Evolutionary conservation across 768 basidiomycete species (phyloP), one percentile per base, ranked within the genome.

Genomic region (Tricholoma matsutake): DNA sequence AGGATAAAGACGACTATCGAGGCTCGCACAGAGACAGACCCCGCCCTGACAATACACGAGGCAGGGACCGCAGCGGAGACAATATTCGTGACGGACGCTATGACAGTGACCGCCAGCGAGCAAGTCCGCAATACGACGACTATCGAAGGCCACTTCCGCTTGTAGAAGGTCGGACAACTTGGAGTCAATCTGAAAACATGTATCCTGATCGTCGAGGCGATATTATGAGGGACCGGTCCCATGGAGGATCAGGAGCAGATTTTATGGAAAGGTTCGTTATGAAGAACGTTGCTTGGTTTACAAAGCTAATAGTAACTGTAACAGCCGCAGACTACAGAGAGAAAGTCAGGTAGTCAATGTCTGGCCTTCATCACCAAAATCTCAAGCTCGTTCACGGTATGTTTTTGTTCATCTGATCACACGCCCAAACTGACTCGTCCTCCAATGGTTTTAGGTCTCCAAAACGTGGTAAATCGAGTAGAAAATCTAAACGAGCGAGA

Each of bases 361-460:
- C n/a, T 95, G 93, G 93, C 93, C 93, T 1, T 73, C 85, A 3
- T 94, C 93, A 2, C 93, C 93, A 0, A 88, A 87, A 64, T 83
- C 80, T 9, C 85, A 86, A 58, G 75, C 81, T 37, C 83, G 90
- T 37, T 72, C 74, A 51, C 63, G 84, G 85, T 90, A 73, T 31
- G 86, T 77, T 47, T 6, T 20, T 41, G 60, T 52, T 43, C 14
- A 35, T n/a, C 39, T 18, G 10, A 18, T 45, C 25, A 25, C 11
- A 34, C n/a, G 5, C 41, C 28, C 25, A 56, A 6, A 56, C 49
- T 47, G 22, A 10, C 32, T 41, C 18, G 22, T 55, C 13, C 47
- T 13, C 66, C 29, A 32, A 35, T 57, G 53, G 55, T 22, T 49
- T n/a, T 58, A 91, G 89, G 53, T 86, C 86, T 22, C 83, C 81